These are phyloP conservation scores for Gautieria morchelliformis DNA, from an alignment of 768 basidiomycete species.

Conservation along the genomic window DNA sequence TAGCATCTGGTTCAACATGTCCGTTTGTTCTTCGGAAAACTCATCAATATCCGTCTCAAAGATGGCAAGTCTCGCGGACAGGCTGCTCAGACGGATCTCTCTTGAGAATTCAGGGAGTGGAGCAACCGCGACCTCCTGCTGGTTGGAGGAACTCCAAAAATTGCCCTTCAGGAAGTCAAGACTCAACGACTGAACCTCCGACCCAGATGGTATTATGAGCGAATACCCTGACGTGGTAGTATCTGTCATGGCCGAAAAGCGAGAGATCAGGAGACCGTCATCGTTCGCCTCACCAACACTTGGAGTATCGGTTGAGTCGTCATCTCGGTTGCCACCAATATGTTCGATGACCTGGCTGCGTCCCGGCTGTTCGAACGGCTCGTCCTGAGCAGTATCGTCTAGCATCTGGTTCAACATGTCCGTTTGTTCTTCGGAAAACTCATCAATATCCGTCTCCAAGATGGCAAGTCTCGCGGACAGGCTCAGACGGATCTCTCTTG, in stretches of 20 bases:
- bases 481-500: neutral
- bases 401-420: neutral
- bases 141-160: neutral
- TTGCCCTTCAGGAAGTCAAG: neutral
- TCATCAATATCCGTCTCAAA: neutral
- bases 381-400: neutral
- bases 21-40: neutral
- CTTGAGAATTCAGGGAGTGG: neutral
- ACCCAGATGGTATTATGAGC: neutral
- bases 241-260: neutral
- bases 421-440: neutral
- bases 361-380: no score
- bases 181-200: neutral
- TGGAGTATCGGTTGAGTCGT: no score
- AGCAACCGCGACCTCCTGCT: no score
- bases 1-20: neutral
- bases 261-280: neutral
- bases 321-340: no score
- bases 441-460: neutral
- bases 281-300: no score
- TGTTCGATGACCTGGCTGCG: no score
- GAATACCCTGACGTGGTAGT: neutral
- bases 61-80: neutral
- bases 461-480: neutral
- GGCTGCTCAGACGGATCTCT: neutral